A percentile compares a stretch with the other conserved stretches of the same genome.
Conservation (phyloP, 192 early-diverging fungal species). For the Coemansia sp. region DNA sequence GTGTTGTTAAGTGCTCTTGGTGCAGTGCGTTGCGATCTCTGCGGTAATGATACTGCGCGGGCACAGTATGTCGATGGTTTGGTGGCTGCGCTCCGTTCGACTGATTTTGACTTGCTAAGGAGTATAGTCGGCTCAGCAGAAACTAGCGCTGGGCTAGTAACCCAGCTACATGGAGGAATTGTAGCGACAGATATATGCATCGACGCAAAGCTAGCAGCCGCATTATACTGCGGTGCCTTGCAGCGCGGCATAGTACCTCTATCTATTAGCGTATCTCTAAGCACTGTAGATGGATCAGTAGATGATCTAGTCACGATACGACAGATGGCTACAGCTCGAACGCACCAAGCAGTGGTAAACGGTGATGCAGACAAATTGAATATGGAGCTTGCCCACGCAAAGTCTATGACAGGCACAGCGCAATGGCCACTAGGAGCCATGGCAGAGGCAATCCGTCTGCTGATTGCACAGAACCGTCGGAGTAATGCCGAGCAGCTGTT, state of each 20-base stretch:
- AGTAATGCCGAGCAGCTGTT: conserved; percentile 10
- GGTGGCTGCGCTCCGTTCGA: background rate
- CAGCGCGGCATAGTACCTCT: background rate
- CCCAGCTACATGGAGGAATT: background rate
- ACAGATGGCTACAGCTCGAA: conserved; percentile 7
- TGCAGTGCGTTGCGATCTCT: conserved; percentile 15
- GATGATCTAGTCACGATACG: background rate
- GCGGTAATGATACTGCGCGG: background rate
- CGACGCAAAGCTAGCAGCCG: conserved; percentile 3
- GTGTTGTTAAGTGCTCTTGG: conserved; percentile 18
- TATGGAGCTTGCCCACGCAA: background rate
- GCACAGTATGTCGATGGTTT: conserved; percentile 1
- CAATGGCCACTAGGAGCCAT: conserved; percentile 28
- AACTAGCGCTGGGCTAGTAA: background rate
- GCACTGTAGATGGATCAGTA: background rate
- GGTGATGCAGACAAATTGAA: background rate
- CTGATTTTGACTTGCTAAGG: background rate
- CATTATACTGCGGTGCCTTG: conserved; percentile 17
- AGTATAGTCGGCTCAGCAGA: conserved; percentile 4
- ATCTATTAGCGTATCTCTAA: background rate
- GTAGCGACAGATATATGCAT: background rate
- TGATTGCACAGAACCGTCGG: background rate
- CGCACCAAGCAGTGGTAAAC: conserved; percentile 2
- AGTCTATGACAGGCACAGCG: conserved; percentile 3
- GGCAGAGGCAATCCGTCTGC: background rate